A percentile compares a stretch with the other conserved stretches of the same genome.
Evolutionary conservation across 148 eudicot genomes (phyloP).

Genomic region (Rhododendron williamsianum): DNA sequence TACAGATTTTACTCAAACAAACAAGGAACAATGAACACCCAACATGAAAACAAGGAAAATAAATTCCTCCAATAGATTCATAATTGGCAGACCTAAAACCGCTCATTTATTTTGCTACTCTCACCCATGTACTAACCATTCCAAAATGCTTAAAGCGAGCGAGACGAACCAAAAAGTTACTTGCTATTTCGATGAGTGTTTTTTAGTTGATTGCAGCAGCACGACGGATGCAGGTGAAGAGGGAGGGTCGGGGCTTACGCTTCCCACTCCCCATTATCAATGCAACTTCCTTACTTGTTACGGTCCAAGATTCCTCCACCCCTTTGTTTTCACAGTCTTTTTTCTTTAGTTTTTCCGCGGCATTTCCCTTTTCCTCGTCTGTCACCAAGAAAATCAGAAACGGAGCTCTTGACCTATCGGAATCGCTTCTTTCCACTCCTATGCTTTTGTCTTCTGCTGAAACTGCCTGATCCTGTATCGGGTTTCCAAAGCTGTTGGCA

Average conservation of each 20-base stretch:
- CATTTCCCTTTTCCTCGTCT: constrained; percentile 5
- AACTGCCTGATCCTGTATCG: constrained; percentile 2
- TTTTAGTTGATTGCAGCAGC: constrained; percentile 23
- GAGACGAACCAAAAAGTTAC: not conserved
- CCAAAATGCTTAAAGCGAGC: not conserved
- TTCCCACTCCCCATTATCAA: constrained; percentile 21
- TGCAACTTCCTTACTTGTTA: constrained; percentile 8
- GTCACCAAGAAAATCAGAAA: constrained; percentile 14
- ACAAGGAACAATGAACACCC: too few relatives aligned
- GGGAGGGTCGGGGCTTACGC: constrained; percentile 29
- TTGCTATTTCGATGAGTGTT: not conserved
- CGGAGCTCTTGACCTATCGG: constrained; percentile 20
- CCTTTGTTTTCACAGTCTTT: constrained; percentile 7
- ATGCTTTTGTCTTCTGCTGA: constrained; percentile 41
- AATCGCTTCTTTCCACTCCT: constrained; percentile 36
- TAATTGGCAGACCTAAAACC: not conserved
- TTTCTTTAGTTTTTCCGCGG: not conserved
- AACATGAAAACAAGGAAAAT: not conserved
- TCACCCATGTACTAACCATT: not conserved
- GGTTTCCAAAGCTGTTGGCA: not conserved
- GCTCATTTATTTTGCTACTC: not conserved
- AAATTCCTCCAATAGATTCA: not conserved
- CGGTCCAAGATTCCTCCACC: not conserved
- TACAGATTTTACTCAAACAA: too few relatives aligned
- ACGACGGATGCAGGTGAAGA: constrained; percentile 48